Percentiles rank a stretch among this genome's conserved stretches.
phyloP scores from a whole-genome alignment of 257 asterid species.

The Petunia axillaris region DNA sequence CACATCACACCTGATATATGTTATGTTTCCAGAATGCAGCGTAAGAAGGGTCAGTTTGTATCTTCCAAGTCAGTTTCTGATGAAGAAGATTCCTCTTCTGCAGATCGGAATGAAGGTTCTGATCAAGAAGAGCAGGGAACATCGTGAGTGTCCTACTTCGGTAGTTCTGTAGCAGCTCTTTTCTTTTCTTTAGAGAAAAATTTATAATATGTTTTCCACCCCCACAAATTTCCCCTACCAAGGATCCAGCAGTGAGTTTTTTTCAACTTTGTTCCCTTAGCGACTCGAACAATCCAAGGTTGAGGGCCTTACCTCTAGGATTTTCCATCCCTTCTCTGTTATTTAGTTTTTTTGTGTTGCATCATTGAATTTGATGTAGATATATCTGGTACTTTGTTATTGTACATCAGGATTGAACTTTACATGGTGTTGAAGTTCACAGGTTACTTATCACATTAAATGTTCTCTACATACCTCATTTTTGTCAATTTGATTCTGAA shows the following conservation, averaged over 20 bases:
- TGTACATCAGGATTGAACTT: background rate
- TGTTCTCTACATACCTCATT: no score
- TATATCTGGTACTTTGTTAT: background rate
- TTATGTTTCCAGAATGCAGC: conserved; percentile 81
- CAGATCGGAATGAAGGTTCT: conserved; percentile 68
- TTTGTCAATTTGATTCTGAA: background rate
- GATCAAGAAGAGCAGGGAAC: conserved; percentile 90
- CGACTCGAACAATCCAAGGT: background rate
- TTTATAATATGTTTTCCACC: background rate
- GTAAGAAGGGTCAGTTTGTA: conserved; percentile 97
- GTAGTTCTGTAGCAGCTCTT: background rate
- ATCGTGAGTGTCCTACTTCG: conserved; percentile 51
- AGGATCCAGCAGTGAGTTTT: background rate
- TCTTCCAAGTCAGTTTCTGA: conserved; percentile 79
- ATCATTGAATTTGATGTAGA: conserved; percentile 11
- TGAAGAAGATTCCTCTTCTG: conserved; percentile 78
- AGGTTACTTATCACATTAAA: background rate
- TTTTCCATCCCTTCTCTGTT: conserved; percentile 1
- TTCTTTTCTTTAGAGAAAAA: background rate
- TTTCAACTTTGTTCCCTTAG: background rate
- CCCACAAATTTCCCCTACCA: background rate
- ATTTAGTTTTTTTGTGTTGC: background rate
- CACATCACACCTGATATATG: background rate
- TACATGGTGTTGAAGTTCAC: background rate
- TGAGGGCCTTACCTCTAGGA: background rate